Conservation (phyloP, 208 protist genomes). For the Angomonas desouzai region DNA sequence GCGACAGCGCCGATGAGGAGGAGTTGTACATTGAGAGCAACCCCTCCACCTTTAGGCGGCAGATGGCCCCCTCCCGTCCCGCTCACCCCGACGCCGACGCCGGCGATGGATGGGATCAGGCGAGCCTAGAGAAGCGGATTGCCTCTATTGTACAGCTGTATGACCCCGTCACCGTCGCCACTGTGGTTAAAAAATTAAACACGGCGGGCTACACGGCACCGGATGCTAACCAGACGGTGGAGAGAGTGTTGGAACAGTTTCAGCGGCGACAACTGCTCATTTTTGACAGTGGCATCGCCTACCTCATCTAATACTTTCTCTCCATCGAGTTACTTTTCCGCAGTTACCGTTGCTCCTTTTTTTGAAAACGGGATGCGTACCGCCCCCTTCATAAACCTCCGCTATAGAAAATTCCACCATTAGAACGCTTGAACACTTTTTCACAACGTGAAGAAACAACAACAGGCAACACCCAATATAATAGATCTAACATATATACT, state of each 20-base stretch:
- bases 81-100: neutral
- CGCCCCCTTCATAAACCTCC: neutral
- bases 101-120: conserved; percentile 20
- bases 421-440: neutral
- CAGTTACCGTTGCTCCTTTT: no score
- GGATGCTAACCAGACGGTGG: conserved; percentile 33
- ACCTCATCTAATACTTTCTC: conserved; percentile 43
- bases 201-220: conserved; percentile 56
- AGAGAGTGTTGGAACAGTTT: conserved; percentile 57
- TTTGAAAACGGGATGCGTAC: no score
- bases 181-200: conserved; percentile 74
- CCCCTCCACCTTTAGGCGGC: neutral
- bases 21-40: neutral
- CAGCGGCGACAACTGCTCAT: conserved; percentile 77
- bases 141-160: conserved; percentile 75
- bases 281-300: conserved; percentile 80
- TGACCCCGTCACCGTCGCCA: conserved; percentile 71
- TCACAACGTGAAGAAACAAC: neutral
- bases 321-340: no score
- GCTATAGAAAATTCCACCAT: neutral
- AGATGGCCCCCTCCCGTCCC: neutral
- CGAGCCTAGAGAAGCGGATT: conserved; percentile 52
- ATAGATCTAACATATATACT: conserved; percentile 7
- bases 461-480: neutral
- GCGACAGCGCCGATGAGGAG: neutral